Conservation (phyloP, 2,329 filamentous ascomycete genomes). For the Pleoardoris graminearum region DNA sequence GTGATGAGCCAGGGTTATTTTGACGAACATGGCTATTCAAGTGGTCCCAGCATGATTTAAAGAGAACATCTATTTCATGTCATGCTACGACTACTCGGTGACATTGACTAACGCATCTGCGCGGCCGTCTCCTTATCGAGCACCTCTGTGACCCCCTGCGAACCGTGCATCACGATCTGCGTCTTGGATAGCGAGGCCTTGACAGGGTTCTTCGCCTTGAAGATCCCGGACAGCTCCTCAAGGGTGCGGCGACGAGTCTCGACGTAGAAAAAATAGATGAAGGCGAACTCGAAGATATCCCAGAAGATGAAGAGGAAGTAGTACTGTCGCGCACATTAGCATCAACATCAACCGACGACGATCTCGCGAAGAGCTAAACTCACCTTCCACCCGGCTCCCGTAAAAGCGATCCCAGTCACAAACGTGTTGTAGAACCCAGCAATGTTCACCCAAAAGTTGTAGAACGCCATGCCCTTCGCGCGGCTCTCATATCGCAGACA, state of each 20-base stretch:
- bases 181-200: constrained; percentile 40
- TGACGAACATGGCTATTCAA: neutral
- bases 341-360: neutral
- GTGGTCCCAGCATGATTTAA: neutral
- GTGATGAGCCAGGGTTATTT: constrained; percentile 18
- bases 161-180: constrained; percentile 35
- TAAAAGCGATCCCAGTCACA: constrained; percentile 48
- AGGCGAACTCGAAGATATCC: constrained; percentile 48
- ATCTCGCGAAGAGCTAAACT: constrained; percentile 10
- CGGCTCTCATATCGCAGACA: constrained; percentile 52
- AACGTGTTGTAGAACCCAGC: constrained; percentile 53
- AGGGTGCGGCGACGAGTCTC: constrained; percentile 47
- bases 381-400: constrained; percentile 44
- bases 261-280: constrained; percentile 46
- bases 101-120: neutral
- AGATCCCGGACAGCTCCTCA: constrained; percentile 52
- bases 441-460: constrained; percentile 53
- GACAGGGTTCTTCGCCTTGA: constrained; percentile 46
- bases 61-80: neutral
- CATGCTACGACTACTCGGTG: neutral
- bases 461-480: constrained; percentile 55
- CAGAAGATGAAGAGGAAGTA: constrained; percentile 49
- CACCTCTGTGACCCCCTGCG: constrained; percentile 37
- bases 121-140: constrained; percentile 31
- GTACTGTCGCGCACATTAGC: constrained; percentile 28